Evolutionary conservation across 2,329 filamentous ascomycete genomes (phyloP), one percentile per base, ranked within the genome.

Genomic region (Seiridium unicorne): DNA sequence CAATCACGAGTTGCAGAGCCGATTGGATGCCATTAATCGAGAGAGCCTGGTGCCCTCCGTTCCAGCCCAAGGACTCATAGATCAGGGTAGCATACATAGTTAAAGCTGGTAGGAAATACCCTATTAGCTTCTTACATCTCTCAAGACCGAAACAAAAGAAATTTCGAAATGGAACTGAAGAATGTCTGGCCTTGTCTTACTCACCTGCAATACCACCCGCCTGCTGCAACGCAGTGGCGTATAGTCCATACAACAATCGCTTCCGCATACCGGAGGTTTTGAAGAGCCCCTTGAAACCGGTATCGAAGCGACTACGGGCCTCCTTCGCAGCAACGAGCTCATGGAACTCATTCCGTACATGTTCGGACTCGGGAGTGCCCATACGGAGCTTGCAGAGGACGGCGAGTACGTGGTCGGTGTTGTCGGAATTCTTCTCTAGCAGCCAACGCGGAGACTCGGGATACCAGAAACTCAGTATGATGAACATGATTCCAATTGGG

Each of bases 21-120:
- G 49, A 31, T 34, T 53, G 49, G 5, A 53, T 53, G 11, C 49
- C 49, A 13, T 53, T 53, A 34, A 53, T 53, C 0, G 49, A 31
- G n/a, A 53, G 49, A 53, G 49, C 49, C 18, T 53, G 49, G 32
- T 38, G 49, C 1, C 49, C 49, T 26, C 9, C 49, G 35, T 53
- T 9, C 49, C 49, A 53, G 10, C 49, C 49, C 13, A 53, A 4
- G 1, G 49, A 53, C 18, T 53, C 31, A 34, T 53, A 53, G 32
- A 53, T 53, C 49, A 53, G 49, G 1, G 49, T 53, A 36, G 49
- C 49, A 26, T 53, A 53, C 49, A 53, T 53, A n/a, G 49, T 53
- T 7, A 53, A n/a, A 13, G 49, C 49, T 26, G 18, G 18, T 26
- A 26, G 18, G 18, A 26, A 26, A 26, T 26, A 26, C 18, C 18